These are phyloP conservation scores for Rhynchospora tenuis DNA, from an alignment of 176 grass and related monocot genomes.

Conservation along the genomic window DNA sequence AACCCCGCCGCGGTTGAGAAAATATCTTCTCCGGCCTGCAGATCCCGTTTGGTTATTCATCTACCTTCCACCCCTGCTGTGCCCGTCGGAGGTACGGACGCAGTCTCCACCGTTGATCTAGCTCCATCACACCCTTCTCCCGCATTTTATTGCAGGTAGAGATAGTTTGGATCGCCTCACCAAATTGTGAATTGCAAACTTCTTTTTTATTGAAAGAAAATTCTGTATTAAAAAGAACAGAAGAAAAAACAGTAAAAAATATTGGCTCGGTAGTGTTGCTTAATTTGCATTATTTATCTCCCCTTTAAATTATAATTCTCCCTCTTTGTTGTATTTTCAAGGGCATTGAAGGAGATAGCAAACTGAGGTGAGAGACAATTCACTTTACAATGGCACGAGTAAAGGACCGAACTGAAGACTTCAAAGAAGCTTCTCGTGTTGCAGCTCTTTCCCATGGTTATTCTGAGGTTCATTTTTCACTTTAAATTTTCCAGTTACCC, in stretches of 20 bases:
- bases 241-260: no score
- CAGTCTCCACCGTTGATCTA: neutral
- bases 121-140: neutral
- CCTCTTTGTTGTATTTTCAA: neutral
- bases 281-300: neutral
- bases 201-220: no score
- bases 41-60: neutral
- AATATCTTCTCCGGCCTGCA: neutral
- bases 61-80: neutral
- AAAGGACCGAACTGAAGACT: constrained; percentile 80
- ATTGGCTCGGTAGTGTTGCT: no score
- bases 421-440: constrained; percentile 59
- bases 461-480: constrained; percentile 44
- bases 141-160: neutral
- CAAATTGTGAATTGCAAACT: neutral
- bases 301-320: neutral
- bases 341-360: neutral
- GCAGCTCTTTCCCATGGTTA: constrained; percentile 56
- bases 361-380: neutral
- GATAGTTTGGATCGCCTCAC: neutral
- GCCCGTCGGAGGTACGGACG: neutral
- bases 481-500: neutral
- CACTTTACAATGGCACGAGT: constrained; percentile 48
- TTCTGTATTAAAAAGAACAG: no score
- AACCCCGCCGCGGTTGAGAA: neutral